Base-by-base conservation (phyloP, 2,329 filamentous ascomycete species). In the Fusarium guadeloupense region DNA sequence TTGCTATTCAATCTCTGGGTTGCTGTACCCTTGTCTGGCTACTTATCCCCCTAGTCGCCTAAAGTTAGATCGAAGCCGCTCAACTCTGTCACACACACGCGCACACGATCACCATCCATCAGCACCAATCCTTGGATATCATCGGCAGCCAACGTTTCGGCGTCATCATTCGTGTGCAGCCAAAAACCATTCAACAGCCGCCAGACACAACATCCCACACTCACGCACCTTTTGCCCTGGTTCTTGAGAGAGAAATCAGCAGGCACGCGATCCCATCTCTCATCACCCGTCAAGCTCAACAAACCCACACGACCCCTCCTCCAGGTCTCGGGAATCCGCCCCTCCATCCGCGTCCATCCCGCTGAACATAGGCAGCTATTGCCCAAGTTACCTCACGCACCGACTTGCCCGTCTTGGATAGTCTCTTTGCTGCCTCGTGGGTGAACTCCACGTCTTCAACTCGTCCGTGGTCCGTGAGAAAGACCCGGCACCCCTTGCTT, bases 391-490 rank as follows among this genome's bases (percentile, higher is more conserved):
- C 54, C 57, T 63, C 64, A 67, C 68, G 62, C 64, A 62, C 58
- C 64, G 54, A 69, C 61, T 72, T 72, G 57, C 69, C 70, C 55
- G 25, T 67, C 67, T 55, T 68, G 68, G 67, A 56, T 56, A 66
- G 51, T 45, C 53, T 61, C 55, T 23, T 49, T 64, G 41, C 44
- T 38, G 37, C 34, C 33, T 62, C 43, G 48, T 59, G 43, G 42
- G 40, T 41, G 46, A 31, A 53, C 21, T 59, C 20, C 37, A 41
- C 46, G 31, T 51, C 21, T 65, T 35, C 28, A 55, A 50, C 37
- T 55, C 38, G 47, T 7, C 47, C 45, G 42, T 57, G 45, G 46
- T 44, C 48, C 20, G 37, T 58, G 48, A 59, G 34, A 59, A 54
- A 54, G 48, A 25, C 35, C 48, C 49, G 49, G 52, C n/a, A 44